Evolutionary conservation across 768 basidiomycete species (phyloP).

Genomic region (Exidia glandulosa): DNA sequence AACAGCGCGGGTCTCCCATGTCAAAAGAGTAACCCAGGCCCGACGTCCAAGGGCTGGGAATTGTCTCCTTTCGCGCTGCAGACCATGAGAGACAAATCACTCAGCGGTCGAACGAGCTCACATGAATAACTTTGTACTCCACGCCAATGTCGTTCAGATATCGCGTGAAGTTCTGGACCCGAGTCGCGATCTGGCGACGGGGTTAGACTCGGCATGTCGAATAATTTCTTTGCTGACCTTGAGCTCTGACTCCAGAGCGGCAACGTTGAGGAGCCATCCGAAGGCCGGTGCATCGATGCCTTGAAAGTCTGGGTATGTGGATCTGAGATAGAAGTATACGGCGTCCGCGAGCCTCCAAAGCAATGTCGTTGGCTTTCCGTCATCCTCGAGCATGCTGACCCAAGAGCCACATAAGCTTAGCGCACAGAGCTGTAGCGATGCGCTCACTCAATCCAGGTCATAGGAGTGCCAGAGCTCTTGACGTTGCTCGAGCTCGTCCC

Average conservation of each 20-base stretch:
- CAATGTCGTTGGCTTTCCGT: no score
- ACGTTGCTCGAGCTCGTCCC: no score
- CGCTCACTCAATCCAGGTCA: no score
- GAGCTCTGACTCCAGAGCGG: neutral
- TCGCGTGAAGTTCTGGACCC: neutral
- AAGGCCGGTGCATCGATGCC: no score
- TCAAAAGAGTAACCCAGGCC: neutral
- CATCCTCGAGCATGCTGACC: no score
- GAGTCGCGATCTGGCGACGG: neutral
- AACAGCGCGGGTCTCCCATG: neutral
- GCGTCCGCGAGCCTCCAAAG: no score
- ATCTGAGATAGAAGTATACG: no score
- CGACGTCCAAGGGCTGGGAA: neutral
- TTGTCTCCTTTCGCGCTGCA: neutral
- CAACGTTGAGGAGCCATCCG: no score
- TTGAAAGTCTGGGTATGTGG: no score
- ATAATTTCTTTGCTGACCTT: neutral
- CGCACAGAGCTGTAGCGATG: no score
- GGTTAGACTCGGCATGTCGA: neutral
- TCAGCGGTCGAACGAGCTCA: neutral
- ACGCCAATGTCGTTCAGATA: neutral
- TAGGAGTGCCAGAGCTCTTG: no score
- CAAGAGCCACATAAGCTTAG: no score
- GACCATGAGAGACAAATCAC: neutral
- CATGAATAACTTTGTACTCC: neutral